phyloP scores from a whole-genome alignment of 2,329 filamentous ascomycete species.

The Aspergillus proliferans region DNA sequence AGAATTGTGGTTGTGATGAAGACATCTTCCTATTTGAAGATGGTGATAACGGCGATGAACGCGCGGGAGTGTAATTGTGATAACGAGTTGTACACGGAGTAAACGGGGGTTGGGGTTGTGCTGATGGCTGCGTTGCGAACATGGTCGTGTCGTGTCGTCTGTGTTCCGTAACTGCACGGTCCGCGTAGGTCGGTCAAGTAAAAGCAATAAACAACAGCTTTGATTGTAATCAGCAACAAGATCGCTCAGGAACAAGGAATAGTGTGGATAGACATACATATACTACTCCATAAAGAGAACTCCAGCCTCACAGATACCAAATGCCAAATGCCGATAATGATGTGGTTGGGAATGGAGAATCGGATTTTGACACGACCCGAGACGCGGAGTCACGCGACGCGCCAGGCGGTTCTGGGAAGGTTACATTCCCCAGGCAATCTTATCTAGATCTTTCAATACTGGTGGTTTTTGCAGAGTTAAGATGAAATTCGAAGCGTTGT shows the following conservation, averaged over 20 bases:
- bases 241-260: neutral
- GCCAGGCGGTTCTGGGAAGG: slow-evolving; percentile 12
- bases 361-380: slow-evolving; percentile 2
- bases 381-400: slow-evolving; percentile 7
- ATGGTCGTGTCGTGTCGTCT: slow-evolving; percentile 13
- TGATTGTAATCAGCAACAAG: neutral
- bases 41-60: slow-evolving; percentile 18
- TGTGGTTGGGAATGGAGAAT: neutral
- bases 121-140: slow-evolving; percentile 22
- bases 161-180: neutral
- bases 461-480: neutral
- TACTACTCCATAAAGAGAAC: neutral
- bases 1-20: neutral
- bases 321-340: neutral
- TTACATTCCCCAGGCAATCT: slow-evolving; percentile 17
- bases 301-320: neutral
- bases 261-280: neutral
- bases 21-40: slow-evolving; percentile 3
- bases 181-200: no score
- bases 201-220: no score
- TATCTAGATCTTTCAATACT: neutral
- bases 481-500: neutral
- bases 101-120: slow-evolving; percentile 12
- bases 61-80: slow-evolving; percentile 15
- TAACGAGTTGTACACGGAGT: neutral